A percentile compares a stretch with the other conserved stretches of the same genome.
Conservation (phyloP, 805 yeast species). For the Ogataea trehalophila region DNA sequence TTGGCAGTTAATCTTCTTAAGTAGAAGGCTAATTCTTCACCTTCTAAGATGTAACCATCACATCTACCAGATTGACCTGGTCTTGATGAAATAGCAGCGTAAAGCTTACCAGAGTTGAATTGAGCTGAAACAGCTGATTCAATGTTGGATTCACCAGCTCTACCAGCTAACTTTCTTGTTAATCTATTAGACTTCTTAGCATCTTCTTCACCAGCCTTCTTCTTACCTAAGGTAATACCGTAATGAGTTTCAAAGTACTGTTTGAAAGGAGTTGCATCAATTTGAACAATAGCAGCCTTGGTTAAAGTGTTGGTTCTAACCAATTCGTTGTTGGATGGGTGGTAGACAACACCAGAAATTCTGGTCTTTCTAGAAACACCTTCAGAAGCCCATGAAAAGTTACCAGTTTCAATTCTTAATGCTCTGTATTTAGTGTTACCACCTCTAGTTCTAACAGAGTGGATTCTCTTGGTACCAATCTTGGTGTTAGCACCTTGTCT, state of each 20-base stretch:
- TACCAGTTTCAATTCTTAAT: conserved; percentile 97
- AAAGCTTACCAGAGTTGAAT: conserved; percentile 98
- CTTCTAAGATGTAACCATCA: conserved; percentile 99
- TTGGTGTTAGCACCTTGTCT: conserved; percentile 99
- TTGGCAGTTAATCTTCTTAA: conserved; percentile 98
- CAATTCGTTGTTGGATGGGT: conserved; percentile 99
- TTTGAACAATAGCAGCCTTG: conserved; percentile 97
- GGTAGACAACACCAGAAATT: conserved; percentile 96
- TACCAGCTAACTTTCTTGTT: conserved; percentile 89
- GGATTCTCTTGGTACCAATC: conserved; percentile 98
- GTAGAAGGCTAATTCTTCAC: conserved; percentile 99
- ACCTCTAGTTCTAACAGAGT: conserved; percentile 99
- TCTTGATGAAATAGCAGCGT: conserved; percentile 98
- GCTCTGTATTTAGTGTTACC: conserved; percentile 99
- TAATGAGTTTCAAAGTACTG: conserved; percentile 99
- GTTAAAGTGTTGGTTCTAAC: conserved; percentile 99
- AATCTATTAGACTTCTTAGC: conserved; percentile 68
- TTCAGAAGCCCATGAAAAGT: conserved; percentile 99
- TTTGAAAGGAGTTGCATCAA: conserved; percentile 99
- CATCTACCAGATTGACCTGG: conserved; percentile 99
- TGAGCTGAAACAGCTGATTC: conserved; percentile 91
- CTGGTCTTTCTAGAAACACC: conserved; percentile 99
- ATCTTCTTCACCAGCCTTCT: conserved; percentile 60
- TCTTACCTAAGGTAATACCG: conserved; percentile 91
- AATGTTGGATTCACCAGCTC: conserved; percentile 79